A percentile compares a stretch with the other conserved stretches of the same genome.
Conservation (phyloP, 768 basidiomycete species). For the Clitopilus hobsonii region DNA sequence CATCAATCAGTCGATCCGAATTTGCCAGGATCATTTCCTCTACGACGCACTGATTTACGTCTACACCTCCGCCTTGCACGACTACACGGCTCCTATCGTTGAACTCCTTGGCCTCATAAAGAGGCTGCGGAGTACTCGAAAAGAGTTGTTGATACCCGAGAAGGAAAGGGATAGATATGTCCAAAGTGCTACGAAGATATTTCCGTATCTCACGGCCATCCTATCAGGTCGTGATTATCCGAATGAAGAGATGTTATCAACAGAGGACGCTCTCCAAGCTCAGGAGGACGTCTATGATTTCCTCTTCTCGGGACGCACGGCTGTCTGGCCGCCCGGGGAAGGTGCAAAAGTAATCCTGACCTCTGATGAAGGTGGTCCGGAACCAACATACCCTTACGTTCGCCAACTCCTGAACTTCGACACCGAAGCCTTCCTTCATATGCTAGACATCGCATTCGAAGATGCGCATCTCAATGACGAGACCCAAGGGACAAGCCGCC, state of each 20-base stretch:
- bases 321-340: slow-evolving; percentile 70
- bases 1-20: slow-evolving; percentile 83
- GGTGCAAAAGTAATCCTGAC: slow-evolving; percentile 74
- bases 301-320: slow-evolving; percentile 78
- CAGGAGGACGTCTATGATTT: slow-evolving; percentile 76
- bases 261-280: slow-evolving; percentile 63
- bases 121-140: slow-evolving; percentile 54
- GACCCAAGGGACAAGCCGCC: slow-evolving; percentile 59
- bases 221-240: slow-evolving; percentile 87
- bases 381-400: slow-evolving; percentile 88
- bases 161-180: slow-evolving; percentile 48
- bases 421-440: slow-evolving; percentile 90
- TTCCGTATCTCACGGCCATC: slow-evolving; percentile 77
- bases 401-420: slow-evolving; percentile 83
- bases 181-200: slow-evolving; percentile 86
- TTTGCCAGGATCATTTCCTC: slow-evolving; percentile 79
- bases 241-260: slow-evolving; percentile 65
- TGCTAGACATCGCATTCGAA: slow-evolving; percentile 92
- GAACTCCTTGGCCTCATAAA: slow-evolving; percentile 78
- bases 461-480: slow-evolving; percentile 86
- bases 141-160: slow-evolving; percentile 24
- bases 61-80: slow-evolving; percentile 82
- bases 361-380: slow-evolving; percentile 64
- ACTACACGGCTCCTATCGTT: slow-evolving; percentile 87
- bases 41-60: slow-evolving; percentile 96